Evolutionary conservation across 2,329 filamentous ascomycete genomes (phyloP), one percentile per base, ranked within the genome.

Genomic region (Nannizziopsis arthrosporioides): DNA sequence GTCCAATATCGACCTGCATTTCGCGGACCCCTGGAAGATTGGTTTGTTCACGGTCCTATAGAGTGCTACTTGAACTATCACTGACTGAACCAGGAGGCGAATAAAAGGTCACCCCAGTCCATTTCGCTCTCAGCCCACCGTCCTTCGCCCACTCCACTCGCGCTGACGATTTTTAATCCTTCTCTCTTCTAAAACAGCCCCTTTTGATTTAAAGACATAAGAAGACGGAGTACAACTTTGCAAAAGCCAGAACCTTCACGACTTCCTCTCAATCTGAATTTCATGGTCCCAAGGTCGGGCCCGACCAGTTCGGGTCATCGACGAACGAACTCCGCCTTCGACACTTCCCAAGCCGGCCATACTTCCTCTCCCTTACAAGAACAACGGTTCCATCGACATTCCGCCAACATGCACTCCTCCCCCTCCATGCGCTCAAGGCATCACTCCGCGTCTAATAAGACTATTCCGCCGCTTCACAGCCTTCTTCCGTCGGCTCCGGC

Each of bases 401-500:
- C 50, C 11, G 40, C 38, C 30, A 47, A 19, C 40, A 50, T 52
- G 50, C 50, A 40, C 15, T 37, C 47, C 18, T 47, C 42, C 15
- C 44, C 50, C 35, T 17, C 48, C 8, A 17, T 31, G 10, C 51
- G 51, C 12, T 61, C 64, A 22, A 64, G 61, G 52, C 59, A 61
- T 30, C 71, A 75, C 44, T 69, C 71, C 49, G 72, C 74, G 15
- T 71, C 72, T 50, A 72, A 69, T 35, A 74, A 73, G 53, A 68
- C 74, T 30, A 60, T 51, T 12, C 31, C 51, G n/a, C 42, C 43
- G 15, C 49, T 77, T 31, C 71, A 76, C 53, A 80, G 73, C 56
- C 73, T 80, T n/a, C 70, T 80, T 7, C 77, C 78, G 14, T 81
- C 79, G 5, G 77, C 78, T 47, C 78, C 79, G 15, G 76, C 78